phyloP scores from a whole-genome alignment of 257 asterid genomes.

The Striga asiatica region DNA sequence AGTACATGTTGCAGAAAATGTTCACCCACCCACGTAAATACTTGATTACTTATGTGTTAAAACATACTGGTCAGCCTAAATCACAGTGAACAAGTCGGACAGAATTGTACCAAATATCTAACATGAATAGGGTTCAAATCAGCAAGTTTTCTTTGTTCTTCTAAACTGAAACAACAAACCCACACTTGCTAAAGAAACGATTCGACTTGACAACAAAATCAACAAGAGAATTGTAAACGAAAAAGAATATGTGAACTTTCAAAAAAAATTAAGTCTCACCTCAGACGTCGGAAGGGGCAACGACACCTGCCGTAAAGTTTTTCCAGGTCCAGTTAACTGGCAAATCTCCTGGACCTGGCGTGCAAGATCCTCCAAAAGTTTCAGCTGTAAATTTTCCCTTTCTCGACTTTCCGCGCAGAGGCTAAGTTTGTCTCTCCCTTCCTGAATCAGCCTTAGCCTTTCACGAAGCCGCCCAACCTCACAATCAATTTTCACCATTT shows the following conservation, averaged over 20 bases:
- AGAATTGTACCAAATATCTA: no score
- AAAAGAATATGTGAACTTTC: not conserved
- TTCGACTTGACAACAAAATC: not conserved
- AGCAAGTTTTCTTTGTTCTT: no score
- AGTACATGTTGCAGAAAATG: no score
- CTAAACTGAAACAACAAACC: no score
- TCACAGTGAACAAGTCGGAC: no score
- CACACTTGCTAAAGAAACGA: no score
- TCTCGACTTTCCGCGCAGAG: constrained; percentile 40
- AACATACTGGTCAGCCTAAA: no score
- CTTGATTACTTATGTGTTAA: no score
- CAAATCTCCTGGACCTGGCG: constrained; percentile 52
- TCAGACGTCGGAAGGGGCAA: constrained; percentile 58
- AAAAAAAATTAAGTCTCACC: constrained; percentile 24
- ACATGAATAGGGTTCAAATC: no score
- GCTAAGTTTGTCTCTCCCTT: constrained; percentile 67
- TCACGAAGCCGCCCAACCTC: constrained; percentile 60
- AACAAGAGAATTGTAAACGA: not conserved
- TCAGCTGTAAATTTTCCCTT: constrained; percentile 41
- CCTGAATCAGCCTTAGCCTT: constrained; percentile 52
- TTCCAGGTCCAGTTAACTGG: constrained; percentile 32
- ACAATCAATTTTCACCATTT: constrained; percentile 46
- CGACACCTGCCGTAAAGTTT: constrained; percentile 47
- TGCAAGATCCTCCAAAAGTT: constrained; percentile 63
- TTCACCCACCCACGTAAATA: no score